phyloP scores from a whole-genome alignment of 2,329 filamentous ascomycete genomes.

The Chaetomiaceae sp. region DNA sequence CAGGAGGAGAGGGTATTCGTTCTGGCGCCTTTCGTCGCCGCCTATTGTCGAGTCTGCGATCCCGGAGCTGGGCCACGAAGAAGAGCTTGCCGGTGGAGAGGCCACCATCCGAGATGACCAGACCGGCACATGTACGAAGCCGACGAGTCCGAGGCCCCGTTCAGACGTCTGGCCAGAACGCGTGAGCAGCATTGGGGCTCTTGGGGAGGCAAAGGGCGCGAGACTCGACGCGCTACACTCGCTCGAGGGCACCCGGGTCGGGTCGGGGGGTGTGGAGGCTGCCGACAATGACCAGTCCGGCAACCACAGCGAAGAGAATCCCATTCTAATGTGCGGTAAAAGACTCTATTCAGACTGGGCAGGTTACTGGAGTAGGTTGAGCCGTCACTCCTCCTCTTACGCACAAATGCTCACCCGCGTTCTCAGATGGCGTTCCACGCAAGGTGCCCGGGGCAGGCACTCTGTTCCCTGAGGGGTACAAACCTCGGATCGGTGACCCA shows the following conservation, averaged over 20 bases:
- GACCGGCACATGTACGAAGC: too few species aligned
- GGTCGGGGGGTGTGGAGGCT: background rate
- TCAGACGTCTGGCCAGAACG: too few species aligned
- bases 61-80: background rate
- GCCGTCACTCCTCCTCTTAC: too few species aligned
- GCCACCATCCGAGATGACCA: background rate
- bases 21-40: background rate
- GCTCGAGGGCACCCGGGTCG: background rate
- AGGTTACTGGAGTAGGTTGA: constrained; percentile 13
- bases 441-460: constrained; percentile 15
- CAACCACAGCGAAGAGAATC: background rate
- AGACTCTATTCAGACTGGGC: constrained; percentile 15
- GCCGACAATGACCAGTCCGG: background rate
- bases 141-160: too few species aligned
- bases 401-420: background rate
- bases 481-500: background rate
- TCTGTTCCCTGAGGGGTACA: constrained; percentile 20
- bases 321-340: constrained; percentile 8
- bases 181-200: background rate
- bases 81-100: background rate
- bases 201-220: constrained; percentile 9
- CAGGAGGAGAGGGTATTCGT: background rate
- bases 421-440: background rate
- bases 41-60: background rate
- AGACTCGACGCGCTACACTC: background rate